Evolutionary conservation across 768 basidiomycete species (phyloP), one percentile per base, ranked within the genome.

Genomic region (Postia placenta): DNA sequence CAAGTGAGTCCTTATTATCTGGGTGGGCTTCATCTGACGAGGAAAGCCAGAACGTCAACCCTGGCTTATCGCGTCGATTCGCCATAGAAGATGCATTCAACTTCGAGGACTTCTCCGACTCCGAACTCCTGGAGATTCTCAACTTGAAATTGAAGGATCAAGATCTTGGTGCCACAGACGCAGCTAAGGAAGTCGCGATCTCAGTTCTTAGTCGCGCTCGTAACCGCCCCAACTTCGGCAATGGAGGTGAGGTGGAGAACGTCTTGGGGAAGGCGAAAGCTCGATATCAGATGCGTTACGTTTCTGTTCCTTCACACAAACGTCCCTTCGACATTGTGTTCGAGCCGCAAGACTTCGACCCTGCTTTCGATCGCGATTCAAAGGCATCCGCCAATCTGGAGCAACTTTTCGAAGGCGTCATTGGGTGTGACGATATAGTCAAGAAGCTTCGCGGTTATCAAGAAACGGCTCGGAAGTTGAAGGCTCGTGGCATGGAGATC

Each of bases 1-100:
- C 81, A 83, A 68, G 84, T 76, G 60, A 39, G 67, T 49, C 15
- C 20, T 33, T n/a, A 11, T 25, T 2, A 20, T 7, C 28, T 19
- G n/a, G n/a, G n/a, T n/a, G n/a, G n/a, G n/a, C n/a, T n/a, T n/a
- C n/a, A n/a, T n/a, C n/a, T n/a, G n/a, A 17, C 12, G 11, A 30
- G 28, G 17, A n/a, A 15, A 7, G 9, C 6, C 37, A 86, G 84
- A 80, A 85, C 43, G 83, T 85, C 25, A 87, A 86, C 56, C 79
- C 82, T 0, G 85, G 84, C 12, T 64, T 86, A 7, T 64, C 76
- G 2, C 75, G 85, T 22, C 80, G 85, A 0, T 87, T 87, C 59
- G 74, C 74, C 11, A 80, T 85, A 24, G 85, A 85, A 47, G 71
- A 83, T 39, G 79, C 84, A 0, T 86, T 85, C 69, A 63, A 67